Evolutionary conservation across 106 monocot species (phyloP).

Genomic region (Allium sativum): DNA sequence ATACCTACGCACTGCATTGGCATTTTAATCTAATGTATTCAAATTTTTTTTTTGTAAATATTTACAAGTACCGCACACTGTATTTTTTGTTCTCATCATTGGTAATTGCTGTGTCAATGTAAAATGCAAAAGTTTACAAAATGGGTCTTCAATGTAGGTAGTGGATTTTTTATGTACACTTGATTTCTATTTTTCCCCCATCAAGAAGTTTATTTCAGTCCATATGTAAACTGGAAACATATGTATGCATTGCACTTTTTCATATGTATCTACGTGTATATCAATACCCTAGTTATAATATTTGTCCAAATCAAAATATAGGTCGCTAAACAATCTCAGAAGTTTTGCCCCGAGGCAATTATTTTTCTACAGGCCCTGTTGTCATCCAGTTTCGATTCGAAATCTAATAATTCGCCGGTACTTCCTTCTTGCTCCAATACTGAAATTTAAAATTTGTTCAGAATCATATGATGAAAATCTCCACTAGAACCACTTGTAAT

Average conservation of each 20-base stretch:
- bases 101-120: too few relatives aligned
- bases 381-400: slow-evolving; percentile 27
- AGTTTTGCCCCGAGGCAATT: slow-evolving; percentile 76
- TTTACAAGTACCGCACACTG: too few relatives aligned
- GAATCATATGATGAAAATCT: background rate
- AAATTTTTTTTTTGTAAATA: too few relatives aligned
- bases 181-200: background rate
- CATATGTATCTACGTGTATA: too few relatives aligned
- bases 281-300: too few relatives aligned
- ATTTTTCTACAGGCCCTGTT: slow-evolving; percentile 61
- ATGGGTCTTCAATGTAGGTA: too few relatives aligned
- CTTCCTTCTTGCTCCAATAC: background rate
- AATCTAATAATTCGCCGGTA: slow-evolving; percentile 42
- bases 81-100: too few relatives aligned
- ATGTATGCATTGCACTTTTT: background rate
- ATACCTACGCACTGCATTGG: too few relatives aligned
- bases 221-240: too few relatives aligned
- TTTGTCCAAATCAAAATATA: slow-evolving; percentile 14
- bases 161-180: background rate
- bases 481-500: background rate
- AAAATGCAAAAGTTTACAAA: too few relatives aligned
- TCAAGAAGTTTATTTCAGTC: background rate
- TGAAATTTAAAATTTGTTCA: background rate
- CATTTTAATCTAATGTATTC: too few relatives aligned
- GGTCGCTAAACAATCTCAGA: slow-evolving; percentile 67